Base-by-base conservation (phyloP, 2,329 filamentous ascomycete species). In the Trichoderma koningiopsis region DNA sequence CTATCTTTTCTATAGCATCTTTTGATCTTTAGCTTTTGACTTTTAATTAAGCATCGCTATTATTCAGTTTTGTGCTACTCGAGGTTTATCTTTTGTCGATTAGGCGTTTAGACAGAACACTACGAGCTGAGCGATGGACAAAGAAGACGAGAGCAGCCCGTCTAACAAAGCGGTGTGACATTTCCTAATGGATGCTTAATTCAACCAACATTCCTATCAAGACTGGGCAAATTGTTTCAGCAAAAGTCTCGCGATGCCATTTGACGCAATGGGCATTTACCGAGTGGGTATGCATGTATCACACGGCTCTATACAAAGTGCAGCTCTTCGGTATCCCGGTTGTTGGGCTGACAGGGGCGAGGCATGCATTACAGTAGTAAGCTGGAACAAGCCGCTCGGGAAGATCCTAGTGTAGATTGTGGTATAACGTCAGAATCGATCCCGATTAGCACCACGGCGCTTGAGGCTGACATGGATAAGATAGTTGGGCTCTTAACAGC, bases 371-470 rank as follows among this genome's bases (percentile, higher is more conserved):
- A n/a, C n/a, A 43, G 40, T 43, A 43, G 49, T 67, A 67, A 59
- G 64, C 64, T 13, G 7, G 55, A n/a, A 31, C 58, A 67, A 66
- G 53, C 53, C 55, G 58, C 63, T 29, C 53, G 55, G 37, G 19
- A 40, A 37, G 63, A 59, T 67, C 40, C 37, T 35, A 35, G 40
- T 37, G 29, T 40, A 43, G 40, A n/a, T 16, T 37, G 53, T 37
- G 58, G 40, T n/a, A 67, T 67, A 59, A 59, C 64, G 64, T 67
- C 64, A 67, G 64, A 59, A 67, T 47, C 5, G 7, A 31, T 31
- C 7, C 33, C 33, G 33, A 35, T 35, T 35, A 11, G 33, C 33
- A 13, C 1, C 33, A 4, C 33, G 10, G 13, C 33, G 4, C 13
- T 35, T 14, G 33, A 8, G 29, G 11, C 33, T 35, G 33, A 35